Evolutionary conservation across 495 filamentous ascomycete genomes (phyloP), one percentile per base, ranked within the genome.

Genomic region (Thozetella sp.): DNA sequence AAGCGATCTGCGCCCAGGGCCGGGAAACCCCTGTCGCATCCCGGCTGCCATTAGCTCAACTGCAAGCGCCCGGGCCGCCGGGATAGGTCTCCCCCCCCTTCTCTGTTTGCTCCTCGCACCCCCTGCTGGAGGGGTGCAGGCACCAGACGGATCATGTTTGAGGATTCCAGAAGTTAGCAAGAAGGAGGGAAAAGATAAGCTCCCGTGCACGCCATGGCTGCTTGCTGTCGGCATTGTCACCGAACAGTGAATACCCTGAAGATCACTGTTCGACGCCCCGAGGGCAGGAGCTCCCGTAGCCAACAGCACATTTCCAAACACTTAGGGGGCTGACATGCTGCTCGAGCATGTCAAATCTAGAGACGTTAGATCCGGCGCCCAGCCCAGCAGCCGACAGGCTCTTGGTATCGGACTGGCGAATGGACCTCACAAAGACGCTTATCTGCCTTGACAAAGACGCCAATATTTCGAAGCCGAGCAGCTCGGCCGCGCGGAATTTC

Each of bases 41-140:
- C 52, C 61, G 51, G 51, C 60, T 58, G 46, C 52, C 56, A 51
- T 25, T 27, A 51, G 43, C 51, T 59, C 59, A 59, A 22, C 58
- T 60, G 60, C 60, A 69, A 69, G 62, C 65, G 63, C 68, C 58
- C 51, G 57, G 53, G 50, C 60, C 62, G 61, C 43, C 43, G 20
- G 10, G 43, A 48, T n/a, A 11, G 43, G 43, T n/a, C 43, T 9
- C 30, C 30, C 30, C 30, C 30, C 30, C 30, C 30, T 37, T 15
- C 30, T 6, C 20, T 9, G 6, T 48, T 48, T 48, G 43, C 43
- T 23, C 22, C 25, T 17, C 56, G 19, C 53, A 55, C 40, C 51
- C 58, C 58, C 53, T 43, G 48, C 27, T 24, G 17, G 30, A 54
- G 25, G 56, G 56, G 22, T 20, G 48, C 46, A 40, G 25, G 20